Percentiles rank a stretch among this genome's conserved stretches.
Evolutionary conservation across 805 yeast species (phyloP).

Genomic region (Schwanniomyces pseudopolymorphus): DNA sequence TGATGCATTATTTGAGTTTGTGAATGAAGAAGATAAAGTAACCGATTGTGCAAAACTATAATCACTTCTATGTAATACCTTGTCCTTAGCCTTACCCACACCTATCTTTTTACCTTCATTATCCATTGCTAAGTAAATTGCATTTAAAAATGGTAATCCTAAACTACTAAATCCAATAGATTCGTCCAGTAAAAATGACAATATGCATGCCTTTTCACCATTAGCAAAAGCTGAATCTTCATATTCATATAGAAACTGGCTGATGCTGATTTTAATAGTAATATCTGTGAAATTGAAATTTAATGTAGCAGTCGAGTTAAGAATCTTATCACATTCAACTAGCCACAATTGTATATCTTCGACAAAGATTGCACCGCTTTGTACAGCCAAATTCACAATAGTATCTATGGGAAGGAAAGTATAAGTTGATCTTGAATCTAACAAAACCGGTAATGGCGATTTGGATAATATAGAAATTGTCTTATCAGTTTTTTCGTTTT

Average conservation of each 20-base stretch:
- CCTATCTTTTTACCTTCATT: conserved; percentile 57
- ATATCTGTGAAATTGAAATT: conserved; percentile 55
- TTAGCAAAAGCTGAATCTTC: conserved; percentile 46
- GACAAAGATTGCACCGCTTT: conserved; percentile 64
- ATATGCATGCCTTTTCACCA: conserved; percentile 58
- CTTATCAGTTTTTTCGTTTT: conserved; percentile 36
- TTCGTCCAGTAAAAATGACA: conserved; percentile 50
- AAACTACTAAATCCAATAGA: conserved; percentile 50
- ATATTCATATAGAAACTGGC: conserved; percentile 45
- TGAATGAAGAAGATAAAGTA: not conserved
- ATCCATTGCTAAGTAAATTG: conserved; percentile 62
- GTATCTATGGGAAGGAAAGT: conserved; percentile 55
- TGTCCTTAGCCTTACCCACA: conserved; percentile 47
- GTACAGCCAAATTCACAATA: conserved; percentile 63
- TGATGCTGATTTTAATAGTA: conserved; percentile 49
- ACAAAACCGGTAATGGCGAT: conserved; percentile 46
- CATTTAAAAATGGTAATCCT: conserved; percentile 58
- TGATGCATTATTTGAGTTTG: conserved; percentile 4
- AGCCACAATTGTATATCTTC: conserved; percentile 53
- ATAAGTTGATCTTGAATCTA: conserved; percentile 55
- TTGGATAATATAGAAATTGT: conserved; percentile 30
- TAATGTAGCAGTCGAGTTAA: conserved; percentile 47
- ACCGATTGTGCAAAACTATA: not conserved
- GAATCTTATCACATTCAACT: conserved; percentile 55
- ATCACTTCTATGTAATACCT: conserved; percentile 5